Evolutionary conservation across 202 grass and related monocot species (phyloP), one percentile per base, ranked within the genome.

Genomic region (Saccharum hybrid): DNA sequence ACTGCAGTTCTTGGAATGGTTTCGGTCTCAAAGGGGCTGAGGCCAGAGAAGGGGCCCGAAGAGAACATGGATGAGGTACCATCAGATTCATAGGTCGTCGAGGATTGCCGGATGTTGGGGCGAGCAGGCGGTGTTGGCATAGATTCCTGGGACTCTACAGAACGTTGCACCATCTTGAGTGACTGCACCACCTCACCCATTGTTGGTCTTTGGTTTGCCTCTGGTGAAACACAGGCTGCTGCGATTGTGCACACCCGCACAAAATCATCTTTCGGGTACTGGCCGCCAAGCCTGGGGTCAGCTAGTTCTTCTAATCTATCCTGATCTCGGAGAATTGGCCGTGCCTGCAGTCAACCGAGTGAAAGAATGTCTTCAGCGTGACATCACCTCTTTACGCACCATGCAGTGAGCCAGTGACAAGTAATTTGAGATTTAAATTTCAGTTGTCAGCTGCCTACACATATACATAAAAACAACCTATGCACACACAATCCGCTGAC

Each of bases 131-230:
- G 92, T 65, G 88, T 91, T 2, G 90, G 90, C 51, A 87, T 11
- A 41, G 88, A 69, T 64, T 94, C 95, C 62, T 97, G 95, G 68
- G 85, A 88, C 56, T 96, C 93, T 31, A 71, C 74, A 37, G 88
- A 87, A n/a, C 81, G 90, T 74, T 99, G 93, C 7, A 99, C 96
- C 96, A 99, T 99, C 87, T 99, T 99, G 36, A 99, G 96, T 33
- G 96, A 99, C 83, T 99, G 96, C 86, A 99, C 96, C 84, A 99
- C 96, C 81, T 99, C 96, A 0, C 96, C 96, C 89, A 99, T 99
- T 10, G 96, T 99, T 52, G 96, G 96, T 41, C 96, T 90, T 82
- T 99, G 96, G 76, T 89, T 99, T 74, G 88, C 89, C 81, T 99
- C 96, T 2, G 90, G 88, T 8, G 96, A 87, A 83, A 99, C 96